Evolutionary conservation across 345 rosid genomes (phyloP).

Genomic region (Citrus trifoliata): DNA sequence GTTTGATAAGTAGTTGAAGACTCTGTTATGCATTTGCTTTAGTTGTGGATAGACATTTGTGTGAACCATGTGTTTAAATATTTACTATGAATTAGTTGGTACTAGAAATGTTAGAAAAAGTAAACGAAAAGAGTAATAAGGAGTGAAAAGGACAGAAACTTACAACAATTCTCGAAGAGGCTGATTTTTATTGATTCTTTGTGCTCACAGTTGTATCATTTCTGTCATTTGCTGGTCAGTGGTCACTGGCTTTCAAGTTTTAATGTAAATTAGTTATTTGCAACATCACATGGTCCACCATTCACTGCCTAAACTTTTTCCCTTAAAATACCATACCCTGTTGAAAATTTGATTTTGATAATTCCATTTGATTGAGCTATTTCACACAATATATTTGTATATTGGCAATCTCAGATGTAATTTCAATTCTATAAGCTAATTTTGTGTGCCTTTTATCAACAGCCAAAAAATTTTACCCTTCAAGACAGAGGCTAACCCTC

Average conservation of each 20-base stretch:
- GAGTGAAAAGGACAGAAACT: too few relatives aligned
- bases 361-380: not conserved
- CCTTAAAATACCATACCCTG: not conserved
- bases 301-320: not conserved
- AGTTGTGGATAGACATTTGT: not conserved
- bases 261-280: not conserved
- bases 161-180: not conserved
- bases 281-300: not conserved
- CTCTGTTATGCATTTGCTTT: not conserved
- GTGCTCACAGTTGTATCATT: not conserved
- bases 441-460: slow-evolving; percentile 25
- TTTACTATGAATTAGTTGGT: too few relatives aligned
- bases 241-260: not conserved
- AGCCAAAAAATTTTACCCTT: slow-evolving; percentile 90
- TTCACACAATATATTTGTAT: not conserved
- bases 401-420: not conserved
- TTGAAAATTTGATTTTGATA: not conserved
- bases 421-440: slow-evolving; percentile 9
- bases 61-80: not conserved
- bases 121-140: too few relatives aligned
- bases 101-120: too few relatives aligned
- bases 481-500: slow-evolving; percentile 93
- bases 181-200: not conserved
- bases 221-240: not conserved
- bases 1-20: not conserved